phyloP scores from a whole-genome alignment of 257 asterid genomes.

The Solanum arcanum region DNA sequence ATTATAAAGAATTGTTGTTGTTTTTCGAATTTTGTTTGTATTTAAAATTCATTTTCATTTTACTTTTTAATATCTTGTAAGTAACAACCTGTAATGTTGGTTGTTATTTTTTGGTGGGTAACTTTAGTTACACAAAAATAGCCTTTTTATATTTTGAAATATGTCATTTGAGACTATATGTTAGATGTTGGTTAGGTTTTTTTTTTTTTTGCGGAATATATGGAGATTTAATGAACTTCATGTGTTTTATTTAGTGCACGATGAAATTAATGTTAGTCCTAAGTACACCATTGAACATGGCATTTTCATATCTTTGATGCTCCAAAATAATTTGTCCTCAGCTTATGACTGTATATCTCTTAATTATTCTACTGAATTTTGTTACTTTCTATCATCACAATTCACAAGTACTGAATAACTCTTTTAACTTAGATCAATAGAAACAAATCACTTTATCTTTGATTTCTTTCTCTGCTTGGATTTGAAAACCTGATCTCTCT shows the following conservation, averaged over 20 bases:
- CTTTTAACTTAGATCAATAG: not conserved
- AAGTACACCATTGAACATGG: not conserved
- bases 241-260: not conserved
- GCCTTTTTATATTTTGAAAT: constrained; percentile 23
- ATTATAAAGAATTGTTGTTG: not conserved
- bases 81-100: constrained; percentile 37
- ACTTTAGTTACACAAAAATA: constrained; percentile 2
- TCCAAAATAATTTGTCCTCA: not conserved
- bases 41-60: not conserved
- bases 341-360: not conserved
- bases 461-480: not conserved
- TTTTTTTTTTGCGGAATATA: not conserved
- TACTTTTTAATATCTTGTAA: not conserved
- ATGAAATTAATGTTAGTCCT: not conserved
- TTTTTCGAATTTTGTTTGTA: not conserved
- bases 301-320: not conserved
- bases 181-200: not conserved
- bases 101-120: constrained; percentile 22
- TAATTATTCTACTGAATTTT: not conserved
- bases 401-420: not conserved
- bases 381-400: too few species aligned
- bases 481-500: not conserved
- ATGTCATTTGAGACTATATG: constrained; percentile 5
- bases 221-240: not conserved
- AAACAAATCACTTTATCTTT: not conserved